A percentile compares a stretch with the other conserved stretches of the same genome.
phyloP scores from a whole-genome alignment of 1,139 yeast genomes.

The Suhomyces yuchorum region DNA sequence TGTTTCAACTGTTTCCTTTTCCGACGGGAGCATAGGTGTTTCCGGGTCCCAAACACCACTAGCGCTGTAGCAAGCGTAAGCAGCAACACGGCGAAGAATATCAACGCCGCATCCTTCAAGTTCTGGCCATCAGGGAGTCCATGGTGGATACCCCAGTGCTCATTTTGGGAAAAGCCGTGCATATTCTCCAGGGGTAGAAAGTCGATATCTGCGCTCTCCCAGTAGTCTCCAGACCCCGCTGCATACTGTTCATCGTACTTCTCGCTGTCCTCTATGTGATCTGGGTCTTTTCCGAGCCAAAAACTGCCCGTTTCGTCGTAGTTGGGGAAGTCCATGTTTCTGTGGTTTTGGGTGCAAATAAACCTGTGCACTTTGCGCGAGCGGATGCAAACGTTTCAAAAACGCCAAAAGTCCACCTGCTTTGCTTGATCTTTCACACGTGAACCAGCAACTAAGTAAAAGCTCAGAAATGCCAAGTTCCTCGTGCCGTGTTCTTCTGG shows the following conservation, averaged over 20 bases:
- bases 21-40: background rate
- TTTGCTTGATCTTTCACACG: too few relatives aligned
- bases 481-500: too few relatives aligned
- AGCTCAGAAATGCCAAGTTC: too few relatives aligned
- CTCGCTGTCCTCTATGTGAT: too few relatives aligned
- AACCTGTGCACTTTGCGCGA: background rate
- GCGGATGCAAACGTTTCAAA: background rate
- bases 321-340: too few relatives aligned
- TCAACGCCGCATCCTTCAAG: background rate
- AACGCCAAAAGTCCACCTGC: background rate
- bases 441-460: too few relatives aligned
- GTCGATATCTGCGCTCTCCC: background rate
- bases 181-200: background rate
- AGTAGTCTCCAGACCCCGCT: background rate
- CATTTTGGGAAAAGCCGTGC: background rate
- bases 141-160: background rate
- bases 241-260: too few relatives aligned
- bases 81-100: background rate
- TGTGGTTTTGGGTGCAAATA: background rate
- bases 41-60: background rate
- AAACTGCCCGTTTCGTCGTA: too few relatives aligned
- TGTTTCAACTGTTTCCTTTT: background rate
- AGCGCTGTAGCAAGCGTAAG: background rate
- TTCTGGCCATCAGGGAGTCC: background rate
- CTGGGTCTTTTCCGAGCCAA: too few relatives aligned